Conservation (phyloP, 2,329 filamentous ascomycete species). For the Venturia aucupariae region DNA sequence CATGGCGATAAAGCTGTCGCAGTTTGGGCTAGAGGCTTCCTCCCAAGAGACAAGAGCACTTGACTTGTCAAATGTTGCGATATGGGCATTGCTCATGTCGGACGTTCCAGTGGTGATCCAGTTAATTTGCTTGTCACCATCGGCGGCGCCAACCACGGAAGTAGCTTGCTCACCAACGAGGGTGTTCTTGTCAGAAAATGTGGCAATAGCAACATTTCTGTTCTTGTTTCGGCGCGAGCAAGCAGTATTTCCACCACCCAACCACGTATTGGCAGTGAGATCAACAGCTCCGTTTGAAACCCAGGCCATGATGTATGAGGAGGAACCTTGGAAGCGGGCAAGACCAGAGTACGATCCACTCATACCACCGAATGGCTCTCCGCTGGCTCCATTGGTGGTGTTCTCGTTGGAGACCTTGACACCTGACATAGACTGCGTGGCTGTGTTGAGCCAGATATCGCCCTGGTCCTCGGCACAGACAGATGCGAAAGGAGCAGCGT, state of each 20-base stretch:
- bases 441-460: conserved; percentile 55
- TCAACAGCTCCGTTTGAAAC: conserved; percentile 52
- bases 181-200: conserved; percentile 50
- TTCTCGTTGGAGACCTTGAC: conserved; percentile 56
- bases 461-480: conserved; percentile 55
- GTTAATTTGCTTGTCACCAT: conserved; percentile 50
- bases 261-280: conserved; percentile 47
- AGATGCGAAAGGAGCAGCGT: conserved; percentile 49
- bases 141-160: conserved; percentile 41
- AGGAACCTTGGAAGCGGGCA: conserved; percentile 43
- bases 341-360: conserved; percentile 51
- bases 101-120: conserved; percentile 46
- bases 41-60: conserved; percentile 53
- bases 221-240: conserved; percentile 45
- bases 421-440: conserved; percentile 48
- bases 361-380: conserved; percentile 54
- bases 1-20: conserved; percentile 46
- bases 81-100: conserved; percentile 51
- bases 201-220: conserved; percentile 50
- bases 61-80: conserved; percentile 43
- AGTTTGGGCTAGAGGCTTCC: conserved; percentile 47
- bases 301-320: conserved; percentile 53
- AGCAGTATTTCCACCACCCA: conserved; percentile 48
- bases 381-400: conserved; percentile 48
- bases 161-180: conserved; percentile 45